phyloP scores from a whole-genome alignment of 805 yeast species.

The Candida namnaoensis region DNA sequence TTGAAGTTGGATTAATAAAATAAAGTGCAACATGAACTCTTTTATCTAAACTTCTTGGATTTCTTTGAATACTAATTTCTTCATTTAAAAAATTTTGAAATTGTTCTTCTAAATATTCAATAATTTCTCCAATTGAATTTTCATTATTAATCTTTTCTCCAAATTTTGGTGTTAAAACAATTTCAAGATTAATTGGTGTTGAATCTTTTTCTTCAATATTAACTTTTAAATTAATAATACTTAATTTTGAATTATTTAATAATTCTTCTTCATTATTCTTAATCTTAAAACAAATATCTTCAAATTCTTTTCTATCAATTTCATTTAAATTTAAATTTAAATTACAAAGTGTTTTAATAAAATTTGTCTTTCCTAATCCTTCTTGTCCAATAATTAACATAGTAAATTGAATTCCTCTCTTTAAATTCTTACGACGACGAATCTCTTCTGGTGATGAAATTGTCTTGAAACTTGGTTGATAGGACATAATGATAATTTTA shows the following conservation, averaged over 20 bases:
- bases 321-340: constrained; percentile 14
- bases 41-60: constrained; percentile 62
- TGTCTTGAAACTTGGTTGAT: too few species aligned
- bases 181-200: constrained; percentile 41
- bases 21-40: constrained; percentile 75
- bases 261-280: too few species aligned
- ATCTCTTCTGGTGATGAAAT: constrained; percentile 26
- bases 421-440: constrained; percentile 53
- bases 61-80: constrained; percentile 66
- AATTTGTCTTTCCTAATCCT: constrained; percentile 70
- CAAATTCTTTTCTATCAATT: too few species aligned
- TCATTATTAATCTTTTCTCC: constrained; percentile 70
- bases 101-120: constrained; percentile 57
- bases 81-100: constrained; percentile 67
- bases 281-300: too few species aligned
- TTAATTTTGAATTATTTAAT: constrained; percentile 18
- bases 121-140: constrained; percentile 37
- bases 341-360: constrained; percentile 60
- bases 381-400: constrained; percentile 64
- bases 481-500: too few species aligned
- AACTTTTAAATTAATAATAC: constrained; percentile 42
- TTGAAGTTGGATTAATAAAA: constrained; percentile 63
- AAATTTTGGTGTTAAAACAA: constrained; percentile 69
- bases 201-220: constrained; percentile 51
- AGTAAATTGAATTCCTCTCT: constrained; percentile 54